Evolutionary conservation across 805 yeast genomes (phyloP).

Genomic region (Pichia sporocuriosa): DNA sequence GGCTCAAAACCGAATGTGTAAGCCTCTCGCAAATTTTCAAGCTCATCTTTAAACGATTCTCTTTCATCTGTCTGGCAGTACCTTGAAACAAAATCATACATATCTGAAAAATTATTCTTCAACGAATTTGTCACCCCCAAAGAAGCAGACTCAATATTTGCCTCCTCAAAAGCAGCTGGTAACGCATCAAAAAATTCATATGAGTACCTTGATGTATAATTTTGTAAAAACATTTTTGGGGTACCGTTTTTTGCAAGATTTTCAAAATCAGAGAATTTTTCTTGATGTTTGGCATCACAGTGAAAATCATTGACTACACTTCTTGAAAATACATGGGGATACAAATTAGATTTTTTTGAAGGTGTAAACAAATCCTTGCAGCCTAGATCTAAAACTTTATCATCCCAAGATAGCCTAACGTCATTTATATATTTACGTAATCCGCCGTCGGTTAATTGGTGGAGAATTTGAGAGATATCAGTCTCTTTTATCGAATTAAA

Average conservation of each 20-base stretch:
- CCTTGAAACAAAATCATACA: constrained; percentile 23
- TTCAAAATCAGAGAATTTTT: constrained; percentile 8
- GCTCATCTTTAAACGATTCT: constrained; percentile 40
- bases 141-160: constrained; percentile 10
- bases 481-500: constrained; percentile 20
- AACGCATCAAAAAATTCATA: constrained; percentile 27
- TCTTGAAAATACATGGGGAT: constrained; percentile 24
- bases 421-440: constrained; percentile 3
- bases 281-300: constrained; percentile 3
- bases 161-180: constrained; percentile 23
- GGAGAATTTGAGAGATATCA: constrained; percentile 1
- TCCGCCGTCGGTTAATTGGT: constrained; percentile 9
- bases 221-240: constrained; percentile 11
- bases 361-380: background rate
- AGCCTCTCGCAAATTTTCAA: constrained; percentile 10
- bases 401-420: constrained; percentile 1
- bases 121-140: constrained; percentile 23
- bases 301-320: constrained; percentile 21
- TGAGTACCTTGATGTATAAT: constrained; percentile 11
- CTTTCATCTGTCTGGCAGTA: constrained; percentile 40
- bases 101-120: constrained; percentile 16
- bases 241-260: constrained; percentile 17
- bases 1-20: constrained; percentile 12
- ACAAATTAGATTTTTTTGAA: background rate
- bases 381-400: background rate